A percentile compares a stretch with the other conserved stretches of the same genome.
Conservation (phyloP, 208 protist species). For the Leishmania guyanensis region DNA sequence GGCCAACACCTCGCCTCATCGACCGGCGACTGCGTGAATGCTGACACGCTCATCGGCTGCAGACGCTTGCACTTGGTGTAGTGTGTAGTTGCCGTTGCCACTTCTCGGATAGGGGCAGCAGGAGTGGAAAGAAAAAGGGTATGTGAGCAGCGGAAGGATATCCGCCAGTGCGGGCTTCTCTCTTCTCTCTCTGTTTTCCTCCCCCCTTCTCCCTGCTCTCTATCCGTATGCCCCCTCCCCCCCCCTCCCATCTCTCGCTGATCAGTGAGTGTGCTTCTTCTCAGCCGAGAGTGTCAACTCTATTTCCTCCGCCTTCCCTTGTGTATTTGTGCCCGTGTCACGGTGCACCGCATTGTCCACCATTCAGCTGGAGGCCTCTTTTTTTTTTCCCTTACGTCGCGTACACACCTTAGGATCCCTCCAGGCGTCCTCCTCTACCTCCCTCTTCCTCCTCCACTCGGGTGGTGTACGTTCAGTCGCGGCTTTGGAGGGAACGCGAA, state of each 20-base stretch:
- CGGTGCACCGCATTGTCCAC: neutral
- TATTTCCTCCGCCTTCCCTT: too few species aligned
- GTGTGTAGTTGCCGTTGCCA: too few species aligned
- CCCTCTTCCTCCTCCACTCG: neutral
- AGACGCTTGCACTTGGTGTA: neutral
- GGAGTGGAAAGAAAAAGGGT: neutral
- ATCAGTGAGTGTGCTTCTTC: too few species aligned
- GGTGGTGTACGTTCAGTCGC: neutral
- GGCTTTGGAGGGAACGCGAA: neutral
- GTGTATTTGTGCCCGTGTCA: neutral
- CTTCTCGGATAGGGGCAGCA: neutral
- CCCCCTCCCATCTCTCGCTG: too few species aligned
- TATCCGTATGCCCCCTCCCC: neutral
- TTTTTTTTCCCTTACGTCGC: conserved; percentile 1
- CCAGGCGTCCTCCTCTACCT: neutral
- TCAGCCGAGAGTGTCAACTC: too few species aligned
- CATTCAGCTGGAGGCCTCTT: neutral
- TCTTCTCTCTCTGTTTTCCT: neutral
- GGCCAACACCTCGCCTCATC: neutral
- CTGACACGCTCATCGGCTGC: neutral
- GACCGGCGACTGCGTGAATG: neutral
- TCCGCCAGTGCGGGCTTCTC: neutral
- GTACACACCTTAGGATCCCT: neutral
- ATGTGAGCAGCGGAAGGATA: neutral
- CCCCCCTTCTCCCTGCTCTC: neutral